These are phyloP conservation scores for Cadophora gregata DNA, from an alignment of 2,329 filamentous ascomycete genomes.

Conservation along the genomic window DNA sequence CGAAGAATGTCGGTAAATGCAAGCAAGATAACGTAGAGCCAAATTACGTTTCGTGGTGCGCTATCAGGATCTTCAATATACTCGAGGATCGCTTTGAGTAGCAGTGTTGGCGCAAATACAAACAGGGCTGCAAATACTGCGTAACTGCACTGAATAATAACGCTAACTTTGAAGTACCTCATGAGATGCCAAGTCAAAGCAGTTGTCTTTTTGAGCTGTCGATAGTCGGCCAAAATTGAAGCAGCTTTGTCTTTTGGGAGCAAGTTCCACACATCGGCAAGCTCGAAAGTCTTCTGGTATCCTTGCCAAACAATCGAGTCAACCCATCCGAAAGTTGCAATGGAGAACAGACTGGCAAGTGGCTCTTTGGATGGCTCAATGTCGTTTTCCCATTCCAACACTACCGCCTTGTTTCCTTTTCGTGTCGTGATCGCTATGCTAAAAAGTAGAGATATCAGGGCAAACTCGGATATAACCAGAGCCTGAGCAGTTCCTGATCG, in stretches of 20 bases:
- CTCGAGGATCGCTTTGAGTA: conserved; percentile 89
- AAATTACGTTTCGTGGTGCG: conserved; percentile 84
- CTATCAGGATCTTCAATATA: conserved; percentile 85
- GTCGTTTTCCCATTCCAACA: conserved; percentile 87
- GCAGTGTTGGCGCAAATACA: conserved; percentile 88
- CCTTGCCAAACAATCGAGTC: conserved; percentile 89
- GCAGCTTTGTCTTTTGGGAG: conserved; percentile 87
- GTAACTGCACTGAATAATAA: conserved; percentile 81
- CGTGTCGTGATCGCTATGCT: conserved; percentile 80
- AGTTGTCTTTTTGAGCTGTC: conserved; percentile 82
- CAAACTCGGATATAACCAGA: conserved; percentile 76
- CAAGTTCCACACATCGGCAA: conserved; percentile 91
- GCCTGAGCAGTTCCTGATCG: conserved; percentile 65
- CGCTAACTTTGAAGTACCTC: conserved; percentile 78
- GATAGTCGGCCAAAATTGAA: conserved; percentile 79
- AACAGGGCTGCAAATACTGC: conserved; percentile 81
- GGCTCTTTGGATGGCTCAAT: conserved; percentile 88
- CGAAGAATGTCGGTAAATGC: conserved; percentile 83
- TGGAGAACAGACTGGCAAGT: conserved; percentile 84
- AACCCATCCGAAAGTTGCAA: conserved; percentile 89
- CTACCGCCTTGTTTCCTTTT: conserved; percentile 88
- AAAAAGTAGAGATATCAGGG: conserved; percentile 75
- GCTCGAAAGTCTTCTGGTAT: conserved; percentile 82
- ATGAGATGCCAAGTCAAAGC: conserved; percentile 80
- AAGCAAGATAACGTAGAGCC: conserved; percentile 92